Conservation (phyloP, 805 yeast species). For the Ogataea allantospora region DNA sequence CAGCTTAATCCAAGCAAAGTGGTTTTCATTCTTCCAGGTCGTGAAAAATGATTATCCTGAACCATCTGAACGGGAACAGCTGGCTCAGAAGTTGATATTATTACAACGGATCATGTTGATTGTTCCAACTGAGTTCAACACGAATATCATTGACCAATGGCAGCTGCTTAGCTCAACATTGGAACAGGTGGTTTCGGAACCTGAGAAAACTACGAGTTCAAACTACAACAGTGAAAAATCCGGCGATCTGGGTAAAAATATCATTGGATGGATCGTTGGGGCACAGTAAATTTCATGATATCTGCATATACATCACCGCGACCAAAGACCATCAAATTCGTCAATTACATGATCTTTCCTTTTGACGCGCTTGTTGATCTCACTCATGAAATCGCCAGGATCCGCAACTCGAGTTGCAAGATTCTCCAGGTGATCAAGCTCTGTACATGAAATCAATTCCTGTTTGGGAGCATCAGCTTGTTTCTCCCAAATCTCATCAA, state of each 20-base stretch:
- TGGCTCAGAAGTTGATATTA: slow-evolving; percentile 47
- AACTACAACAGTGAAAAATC: slow-evolving; percentile 14
- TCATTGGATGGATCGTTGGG: slow-evolving; percentile 37
- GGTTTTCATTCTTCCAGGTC: slow-evolving; percentile 77
- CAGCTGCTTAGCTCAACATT: slow-evolving; percentile 38
- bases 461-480: background rate
- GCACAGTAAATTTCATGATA: slow-evolving; percentile 21
- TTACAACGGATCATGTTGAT: slow-evolving; percentile 50
- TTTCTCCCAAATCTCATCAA: slow-evolving; percentile 28
- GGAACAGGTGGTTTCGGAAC: slow-evolving; percentile 28
- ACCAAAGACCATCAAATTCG: slow-evolving; percentile 2
- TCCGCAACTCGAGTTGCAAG: slow-evolving; percentile 12
- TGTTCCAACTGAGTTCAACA: slow-evolving; percentile 55
- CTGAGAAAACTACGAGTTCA: background rate
- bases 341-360: slow-evolving; percentile 1
- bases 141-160: slow-evolving; percentile 64
- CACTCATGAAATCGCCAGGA: slow-evolving; percentile 14
- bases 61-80: slow-evolving; percentile 8
- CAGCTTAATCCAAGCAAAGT: slow-evolving; percentile 35
- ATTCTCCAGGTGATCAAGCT: slow-evolving; percentile 13
- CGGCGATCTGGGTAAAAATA: slow-evolving; percentile 32
- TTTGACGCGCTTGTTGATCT: background rate
- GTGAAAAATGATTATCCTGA: slow-evolving; percentile 46
- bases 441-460: slow-evolving; percentile 6
- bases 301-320: background rate